Percentiles rank a stretch among this genome's conserved stretches.
Evolutionary conservation across 345 rosid species (phyloP).

Genomic region (Balakata baccata): DNA sequence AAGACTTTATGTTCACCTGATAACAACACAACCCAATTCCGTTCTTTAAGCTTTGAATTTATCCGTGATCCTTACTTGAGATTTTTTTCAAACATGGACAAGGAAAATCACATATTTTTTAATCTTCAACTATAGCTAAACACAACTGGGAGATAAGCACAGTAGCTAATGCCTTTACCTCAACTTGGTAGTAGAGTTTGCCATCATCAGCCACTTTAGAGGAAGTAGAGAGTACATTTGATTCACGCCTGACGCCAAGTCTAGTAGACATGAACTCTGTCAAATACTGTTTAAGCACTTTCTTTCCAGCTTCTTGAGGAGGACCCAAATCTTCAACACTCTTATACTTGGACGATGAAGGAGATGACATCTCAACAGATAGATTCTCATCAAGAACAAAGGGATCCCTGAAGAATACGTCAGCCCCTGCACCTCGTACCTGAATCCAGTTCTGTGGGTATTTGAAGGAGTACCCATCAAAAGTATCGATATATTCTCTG

Average conservation of each 20-base stretch:
- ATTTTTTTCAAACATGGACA: background rate
- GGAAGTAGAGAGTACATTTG: constrained; percentile 63
- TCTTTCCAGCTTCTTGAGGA: constrained; percentile 78
- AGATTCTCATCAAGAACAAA: constrained; percentile 78
- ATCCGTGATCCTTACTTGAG: background rate
- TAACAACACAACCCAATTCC: constrained; percentile 4
- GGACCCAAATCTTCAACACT: constrained; percentile 84
- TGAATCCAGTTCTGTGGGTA: constrained; percentile 90
- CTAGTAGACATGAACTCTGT: constrained; percentile 98
- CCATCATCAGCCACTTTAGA: constrained; percentile 90
- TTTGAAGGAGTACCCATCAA: constrained; percentile 86
- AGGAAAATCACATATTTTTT: no score
- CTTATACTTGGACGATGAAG: constrained; percentile 77
- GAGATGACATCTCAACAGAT: constrained; percentile 87
- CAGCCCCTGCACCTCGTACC: constrained; percentile 91
- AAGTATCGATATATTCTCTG: constrained; percentile 77
- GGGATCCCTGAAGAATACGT: constrained; percentile 92
- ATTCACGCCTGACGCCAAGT: constrained; percentile 77
- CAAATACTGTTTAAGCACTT: constrained; percentile 75
- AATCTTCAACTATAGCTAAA: background rate
- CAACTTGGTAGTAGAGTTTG: constrained; percentile 78
- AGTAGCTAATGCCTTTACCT: constrained; percentile 41
- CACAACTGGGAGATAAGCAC: no score
- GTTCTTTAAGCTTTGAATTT: background rate
- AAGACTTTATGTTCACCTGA: constrained; percentile 92